phyloP scores from a whole-genome alignment of 441 rosid species.

The Erysimum cheiri region DNA sequence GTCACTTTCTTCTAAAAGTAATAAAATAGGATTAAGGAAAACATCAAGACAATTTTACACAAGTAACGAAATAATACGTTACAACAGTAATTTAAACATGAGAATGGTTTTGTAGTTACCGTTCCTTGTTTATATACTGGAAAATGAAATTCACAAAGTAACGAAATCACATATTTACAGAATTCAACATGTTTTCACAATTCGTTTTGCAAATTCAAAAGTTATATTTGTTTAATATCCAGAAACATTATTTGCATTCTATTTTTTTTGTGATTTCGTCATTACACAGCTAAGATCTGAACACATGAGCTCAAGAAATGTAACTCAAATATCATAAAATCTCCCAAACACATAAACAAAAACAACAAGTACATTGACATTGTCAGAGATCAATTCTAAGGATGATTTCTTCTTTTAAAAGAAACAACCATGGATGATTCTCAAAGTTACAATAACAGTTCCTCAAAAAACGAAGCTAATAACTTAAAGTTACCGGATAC shows the following conservation, averaged over 20 bases:
- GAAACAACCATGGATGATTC: conserved; percentile 30
- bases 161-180: neutral
- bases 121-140: neutral
- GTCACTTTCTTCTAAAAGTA: conserved; percentile 19
- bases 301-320: conserved; percentile 22
- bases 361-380: conserved; percentile 36
- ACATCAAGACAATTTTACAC: neutral
- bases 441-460: conserved; percentile 20
- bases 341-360: conserved; percentile 30
- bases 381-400: conserved; percentile 31
- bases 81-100: neutral
- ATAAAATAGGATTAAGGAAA: neutral
- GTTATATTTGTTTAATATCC: too few relatives aligned
- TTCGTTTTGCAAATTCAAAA: neutral
- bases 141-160: neutral
- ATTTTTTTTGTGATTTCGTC: neutral
- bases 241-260: neutral
- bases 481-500: conserved; percentile 59
- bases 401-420: neutral
- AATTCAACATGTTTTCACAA: neutral
- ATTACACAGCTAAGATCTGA: conserved; percentile 23
- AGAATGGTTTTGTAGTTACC: neutral
- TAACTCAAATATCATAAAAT: conserved; percentile 24
- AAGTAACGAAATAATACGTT: conserved; percentile 6
- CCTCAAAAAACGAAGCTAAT: conserved; percentile 34